Percentiles rank a stretch among this genome's conserved stretches.
phyloP scores from a whole-genome alignment of 306 rosid species.

The Potentilla sterilis region DNA sequence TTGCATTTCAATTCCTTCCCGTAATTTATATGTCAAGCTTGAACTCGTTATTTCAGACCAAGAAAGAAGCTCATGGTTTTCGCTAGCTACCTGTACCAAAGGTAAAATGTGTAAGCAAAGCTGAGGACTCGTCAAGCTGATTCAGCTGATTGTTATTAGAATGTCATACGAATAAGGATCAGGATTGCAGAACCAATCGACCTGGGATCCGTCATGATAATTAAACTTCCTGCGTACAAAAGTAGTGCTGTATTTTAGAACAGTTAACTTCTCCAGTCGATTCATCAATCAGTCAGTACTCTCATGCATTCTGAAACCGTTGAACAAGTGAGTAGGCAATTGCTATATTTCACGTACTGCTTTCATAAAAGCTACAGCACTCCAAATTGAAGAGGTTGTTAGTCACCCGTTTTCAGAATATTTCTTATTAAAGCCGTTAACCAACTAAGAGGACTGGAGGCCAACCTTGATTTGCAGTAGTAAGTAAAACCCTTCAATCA shows the following conservation, averaged over 20 bases:
- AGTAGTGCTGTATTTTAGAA: background rate
- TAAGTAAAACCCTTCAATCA: background rate
- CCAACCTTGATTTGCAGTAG: slow-evolving; percentile 24
- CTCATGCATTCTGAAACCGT: background rate
- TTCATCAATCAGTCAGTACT: background rate
- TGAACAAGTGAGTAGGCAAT: background rate
- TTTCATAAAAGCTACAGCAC: background rate
- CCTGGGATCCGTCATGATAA: background rate
- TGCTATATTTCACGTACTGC: background rate
- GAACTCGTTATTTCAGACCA: too few species aligned
- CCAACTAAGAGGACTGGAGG: slow-evolving; percentile 25
- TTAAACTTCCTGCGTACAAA: background rate
- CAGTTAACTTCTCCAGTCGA: background rate
- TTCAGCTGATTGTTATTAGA: background rate
- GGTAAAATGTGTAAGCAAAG: too few species aligned
- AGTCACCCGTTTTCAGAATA: slow-evolving; percentile 24
- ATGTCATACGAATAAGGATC: background rate
- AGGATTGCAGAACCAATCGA: background rate
- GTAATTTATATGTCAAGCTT: too few species aligned
- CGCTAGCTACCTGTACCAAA: too few species aligned
- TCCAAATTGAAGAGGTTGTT: slow-evolving; percentile 23
- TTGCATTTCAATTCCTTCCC: background rate
- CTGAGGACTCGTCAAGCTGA: background rate
- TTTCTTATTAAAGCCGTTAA: slow-evolving; percentile 43
- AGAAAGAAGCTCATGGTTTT: background rate